Evolutionary conservation across 1,284 basidiomycete species (phyloP).

Genomic region (Trichosporon asahii): DNA sequence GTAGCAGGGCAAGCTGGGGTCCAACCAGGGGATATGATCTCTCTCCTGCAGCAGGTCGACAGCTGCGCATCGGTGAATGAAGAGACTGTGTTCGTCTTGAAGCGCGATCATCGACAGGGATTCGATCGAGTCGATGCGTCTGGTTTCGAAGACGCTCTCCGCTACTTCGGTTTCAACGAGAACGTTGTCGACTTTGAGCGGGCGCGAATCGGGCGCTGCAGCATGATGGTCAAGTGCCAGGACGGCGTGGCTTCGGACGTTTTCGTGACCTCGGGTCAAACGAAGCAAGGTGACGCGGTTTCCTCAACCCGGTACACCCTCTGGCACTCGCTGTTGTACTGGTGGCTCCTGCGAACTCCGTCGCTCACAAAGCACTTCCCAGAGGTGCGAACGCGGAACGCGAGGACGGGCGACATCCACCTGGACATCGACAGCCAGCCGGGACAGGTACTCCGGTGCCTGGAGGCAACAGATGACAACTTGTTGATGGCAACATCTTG

Average conservation of each 20-base stretch:
- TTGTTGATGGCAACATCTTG: too few species aligned
- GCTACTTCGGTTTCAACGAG: constrained; percentile 43
- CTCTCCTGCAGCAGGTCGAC: constrained; percentile 37
- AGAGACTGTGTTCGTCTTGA: constrained; percentile 9
- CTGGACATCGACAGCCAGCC: too few species aligned
- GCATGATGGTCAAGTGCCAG: constrained; percentile 36
- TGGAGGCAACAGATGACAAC: too few species aligned
- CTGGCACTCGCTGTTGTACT: constrained; percentile 25
- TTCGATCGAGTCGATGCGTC: constrained; percentile 44
- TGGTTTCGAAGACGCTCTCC: constrained; percentile 48
- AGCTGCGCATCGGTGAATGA: constrained; percentile 31
- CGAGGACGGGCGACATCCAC: too few species aligned
- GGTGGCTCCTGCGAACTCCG: too few species aligned
- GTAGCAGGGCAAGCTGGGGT: constrained; percentile 48
- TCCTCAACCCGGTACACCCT: constrained; percentile 44
- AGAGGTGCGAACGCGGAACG: too few species aligned
- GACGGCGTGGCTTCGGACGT: constrained; percentile 25
- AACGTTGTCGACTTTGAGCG: constrained; percentile 36
- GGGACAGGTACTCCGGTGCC: too few species aligned
- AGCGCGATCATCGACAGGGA: constrained; percentile 22
- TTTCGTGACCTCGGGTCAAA: constrained; percentile 20
- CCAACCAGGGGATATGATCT: constrained; percentile 43
- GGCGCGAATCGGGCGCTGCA: constrained; percentile 31
- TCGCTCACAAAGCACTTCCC: too few species aligned
- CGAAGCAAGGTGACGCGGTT: constrained; percentile 46